Base-by-base conservation (phyloP, 2,329 filamentous ascomycete genomes). In the Lizonia empirigonia region DNA sequence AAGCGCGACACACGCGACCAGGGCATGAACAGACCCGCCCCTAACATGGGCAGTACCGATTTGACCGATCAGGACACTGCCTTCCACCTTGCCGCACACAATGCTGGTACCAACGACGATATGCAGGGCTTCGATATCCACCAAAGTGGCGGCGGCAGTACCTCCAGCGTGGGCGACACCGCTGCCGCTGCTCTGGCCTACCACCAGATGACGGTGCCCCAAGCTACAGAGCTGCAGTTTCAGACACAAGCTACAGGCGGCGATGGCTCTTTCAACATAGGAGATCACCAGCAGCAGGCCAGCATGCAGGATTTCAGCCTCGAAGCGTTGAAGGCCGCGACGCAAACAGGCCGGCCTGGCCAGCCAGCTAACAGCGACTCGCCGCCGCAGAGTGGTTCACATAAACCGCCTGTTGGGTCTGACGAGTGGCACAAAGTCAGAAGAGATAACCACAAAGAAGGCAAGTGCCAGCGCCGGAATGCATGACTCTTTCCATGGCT, bases 371-470 rank as follows among this genome's bases (percentile, higher is more conserved):
- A 61, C 24, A 72, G 68, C 59, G 72, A 73, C 34, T 72, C 70
- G 22, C 67, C 72, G 9, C 70, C 72, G 13, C 64, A 64, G 37
- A 65, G 61, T 30, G 53, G 60, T 13, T 54, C 66, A 20, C 70
- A 68, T 36, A 97, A 97, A 74, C 92, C 92, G 7, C 85, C 87
- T 6, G 94, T 97, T n/a, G 94, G 94, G 2, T 94, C 91, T 2
- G 91, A 96, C 45, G 93, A 97, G 74, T 99, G 94, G 94, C 94
- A 99, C 74, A 96, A 96, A 73, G 87, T 96, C 65, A 86, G 94
- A 56, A 94, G 96, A 71, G 93, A 97, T 68, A 99, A 97, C 60
- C 94, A 99, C 78, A 99, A 99, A 83, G 93, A 97, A 82, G 94
- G 93, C 94, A 76, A 68, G 83, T 23, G 23, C 6, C 8, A 1